Evolutionary conservation across 2,329 filamentous ascomycete species (phyloP).

Genomic region (Fusarium sp.): DNA sequence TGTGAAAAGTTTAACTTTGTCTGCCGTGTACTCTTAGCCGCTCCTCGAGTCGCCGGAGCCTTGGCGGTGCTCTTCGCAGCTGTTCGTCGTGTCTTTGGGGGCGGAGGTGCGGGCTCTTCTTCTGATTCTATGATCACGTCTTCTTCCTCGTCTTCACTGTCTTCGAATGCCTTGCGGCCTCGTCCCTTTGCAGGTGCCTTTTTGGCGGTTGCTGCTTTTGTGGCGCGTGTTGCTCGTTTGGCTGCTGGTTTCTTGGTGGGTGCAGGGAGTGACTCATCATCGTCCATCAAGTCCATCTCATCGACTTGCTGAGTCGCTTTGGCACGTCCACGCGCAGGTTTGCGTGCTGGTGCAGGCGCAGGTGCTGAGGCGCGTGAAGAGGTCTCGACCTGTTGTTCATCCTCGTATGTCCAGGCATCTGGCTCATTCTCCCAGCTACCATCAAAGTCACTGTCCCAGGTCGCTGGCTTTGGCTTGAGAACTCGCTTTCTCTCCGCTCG

Average conservation of each 20-base stretch:
- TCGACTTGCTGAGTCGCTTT: slow-evolving; percentile 37
- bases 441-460: slow-evolving; percentile 90
- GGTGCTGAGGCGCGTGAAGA: neutral
- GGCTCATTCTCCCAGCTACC: slow-evolving; percentile 86
- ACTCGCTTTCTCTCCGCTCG: slow-evolving; percentile 49
- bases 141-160: slow-evolving; percentile 54
- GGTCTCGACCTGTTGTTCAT: slow-evolving; percentile 22
- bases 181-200: slow-evolving; percentile 54
- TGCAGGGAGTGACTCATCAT: slow-evolving; percentile 50
- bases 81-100: slow-evolving; percentile 43
- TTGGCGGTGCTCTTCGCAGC: slow-evolving; percentile 30
- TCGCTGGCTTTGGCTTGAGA: slow-evolving; percentile 77
- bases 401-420: slow-evolving; percentile 59
- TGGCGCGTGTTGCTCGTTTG: slow-evolving; percentile 43
- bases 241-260: slow-evolving; percentile 46
- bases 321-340: slow-evolving; percentile 15
- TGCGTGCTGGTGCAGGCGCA: slow-evolving; percentile 2
- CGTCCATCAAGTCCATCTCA: slow-evolving; percentile 50
- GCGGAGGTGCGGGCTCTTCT: slow-evolving; percentile 50
- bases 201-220: slow-evolving; percentile 56
- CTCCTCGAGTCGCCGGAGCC: slow-evolving; percentile 24
- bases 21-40: slow-evolving; percentile 42
- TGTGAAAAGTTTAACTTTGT: slow-evolving; percentile 49
- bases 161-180: slow-evolving; percentile 47
- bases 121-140: slow-evolving; percentile 64